These are phyloP conservation scores for Ambrosiella beaveri DNA, from an alignment of 2,329 filamentous ascomycete genomes.

Conservation along the genomic window DNA sequence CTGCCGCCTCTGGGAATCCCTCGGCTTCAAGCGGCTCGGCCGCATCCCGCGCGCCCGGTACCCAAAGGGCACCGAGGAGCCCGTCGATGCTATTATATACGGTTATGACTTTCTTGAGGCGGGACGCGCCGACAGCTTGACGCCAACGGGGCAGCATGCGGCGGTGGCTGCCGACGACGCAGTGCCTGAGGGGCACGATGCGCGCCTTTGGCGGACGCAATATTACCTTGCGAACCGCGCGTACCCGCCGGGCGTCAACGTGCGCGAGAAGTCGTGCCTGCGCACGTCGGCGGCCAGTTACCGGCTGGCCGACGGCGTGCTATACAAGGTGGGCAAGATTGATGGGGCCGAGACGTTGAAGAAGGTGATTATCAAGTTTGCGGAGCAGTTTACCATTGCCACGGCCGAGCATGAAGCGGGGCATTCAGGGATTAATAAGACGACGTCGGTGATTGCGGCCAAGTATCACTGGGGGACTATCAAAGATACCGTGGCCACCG, in stretches of 20 bases:
- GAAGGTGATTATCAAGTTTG: slow-evolving; percentile 83
- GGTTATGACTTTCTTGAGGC: slow-evolving; percentile 41
- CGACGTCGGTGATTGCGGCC: slow-evolving; percentile 82
- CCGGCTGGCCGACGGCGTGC: slow-evolving; percentile 63
- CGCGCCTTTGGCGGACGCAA: slow-evolving; percentile 96
- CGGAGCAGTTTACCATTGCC: slow-evolving; percentile 80
- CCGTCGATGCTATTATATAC: slow-evolving; percentile 63
- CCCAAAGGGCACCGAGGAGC: slow-evolving; percentile 48
- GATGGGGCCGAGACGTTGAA: slow-evolving; percentile 29
- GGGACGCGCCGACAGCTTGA: neutral
- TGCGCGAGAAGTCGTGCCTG: slow-evolving; percentile 87
- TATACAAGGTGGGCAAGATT: slow-evolving; percentile 57
- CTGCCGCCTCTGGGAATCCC: slow-evolving; percentile 77
- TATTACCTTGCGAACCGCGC: slow-evolving; percentile 91
- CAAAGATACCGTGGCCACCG: slow-evolving; percentile 89
- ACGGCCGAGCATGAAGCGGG: slow-evolving; percentile 53
- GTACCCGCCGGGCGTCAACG: slow-evolving; percentile 83
- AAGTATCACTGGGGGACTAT: slow-evolving; percentile 96
- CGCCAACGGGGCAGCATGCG: slow-evolving; percentile 19
- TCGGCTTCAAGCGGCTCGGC: slow-evolving; percentile 85
- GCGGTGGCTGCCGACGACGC: slow-evolving; percentile 19
- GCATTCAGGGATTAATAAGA: slow-evolving; percentile 96
- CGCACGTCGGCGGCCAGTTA: slow-evolving; percentile 91
- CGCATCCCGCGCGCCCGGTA: slow-evolving; percentile 57
- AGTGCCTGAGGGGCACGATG: slow-evolving; percentile 33